phyloP scores from a whole-genome alignment of 805 yeast genomes.

The Candida peoriensis region DNA sequence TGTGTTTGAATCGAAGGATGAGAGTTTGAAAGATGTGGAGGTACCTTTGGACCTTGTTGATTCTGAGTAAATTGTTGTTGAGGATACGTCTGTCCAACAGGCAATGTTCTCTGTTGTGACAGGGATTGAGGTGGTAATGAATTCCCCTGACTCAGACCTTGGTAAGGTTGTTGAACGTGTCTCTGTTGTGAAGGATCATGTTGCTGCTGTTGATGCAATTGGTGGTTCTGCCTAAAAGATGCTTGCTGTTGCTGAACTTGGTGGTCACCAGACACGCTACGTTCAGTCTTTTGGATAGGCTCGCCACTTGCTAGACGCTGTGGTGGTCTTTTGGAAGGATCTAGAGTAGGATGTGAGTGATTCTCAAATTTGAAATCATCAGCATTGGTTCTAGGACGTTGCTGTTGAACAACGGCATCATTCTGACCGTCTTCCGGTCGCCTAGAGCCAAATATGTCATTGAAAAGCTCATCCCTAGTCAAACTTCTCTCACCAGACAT shows the following conservation, averaged over 20 bases:
- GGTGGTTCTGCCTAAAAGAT: too few relatives aligned
- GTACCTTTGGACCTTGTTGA: slow-evolving; percentile 2
- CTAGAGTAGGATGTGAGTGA: slow-evolving; percentile 3
- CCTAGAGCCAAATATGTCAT: slow-evolving; percentile 27
- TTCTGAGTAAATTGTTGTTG: neutral
- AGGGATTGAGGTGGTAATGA: slow-evolving; percentile 2
- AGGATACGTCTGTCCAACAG: slow-evolving; percentile 1
- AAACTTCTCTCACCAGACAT: slow-evolving; percentile 11
- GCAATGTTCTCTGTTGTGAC: neutral
- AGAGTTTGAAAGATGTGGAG: slow-evolving; percentile 3
- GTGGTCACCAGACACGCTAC: neutral
- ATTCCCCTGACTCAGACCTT: slow-evolving; percentile 3
- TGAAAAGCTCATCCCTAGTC: slow-evolving; percentile 25
- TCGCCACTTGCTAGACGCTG: neutral
- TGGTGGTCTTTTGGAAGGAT: slow-evolving; percentile 1
- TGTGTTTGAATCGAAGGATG: slow-evolving; percentile 3
- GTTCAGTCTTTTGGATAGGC: neutral
- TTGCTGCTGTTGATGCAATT: neutral
- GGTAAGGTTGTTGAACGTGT: slow-evolving; percentile 2
- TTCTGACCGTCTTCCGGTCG: slow-evolving; percentile 13
- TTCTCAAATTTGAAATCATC: neutral
- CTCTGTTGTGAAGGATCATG: slow-evolving; percentile 3
- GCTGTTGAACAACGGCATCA: neutral
- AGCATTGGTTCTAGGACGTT: neutral
- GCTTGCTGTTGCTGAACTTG: slow-evolving; percentile 1